phyloP scores from a whole-genome alignment of 805 yeast genomes.

The Wickerhamomyces bovis region DNA sequence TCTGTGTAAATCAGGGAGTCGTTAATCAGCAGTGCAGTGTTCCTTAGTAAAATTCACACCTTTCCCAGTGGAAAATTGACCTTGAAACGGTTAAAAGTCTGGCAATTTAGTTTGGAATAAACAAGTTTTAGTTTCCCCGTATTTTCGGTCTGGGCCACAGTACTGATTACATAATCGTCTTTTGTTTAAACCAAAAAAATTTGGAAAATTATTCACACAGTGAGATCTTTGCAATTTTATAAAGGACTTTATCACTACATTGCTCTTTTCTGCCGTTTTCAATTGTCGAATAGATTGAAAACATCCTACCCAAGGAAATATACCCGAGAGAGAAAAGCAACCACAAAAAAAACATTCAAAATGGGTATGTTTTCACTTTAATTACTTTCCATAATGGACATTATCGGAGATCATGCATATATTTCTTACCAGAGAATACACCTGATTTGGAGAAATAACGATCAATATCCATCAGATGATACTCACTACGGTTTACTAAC shows the following conservation, averaged over 20 bases:
- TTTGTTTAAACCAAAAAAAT: not conserved
- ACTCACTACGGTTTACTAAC: not conserved
- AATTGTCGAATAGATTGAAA: not conserved
- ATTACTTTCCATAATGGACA: not conserved
- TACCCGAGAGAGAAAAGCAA: not conserved
- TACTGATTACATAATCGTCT: not conserved
- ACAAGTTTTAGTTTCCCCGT: not conserved
- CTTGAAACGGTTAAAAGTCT: no score
- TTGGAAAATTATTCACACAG: not conserved
- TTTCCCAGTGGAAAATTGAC: not conserved
- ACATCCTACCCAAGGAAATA: not conserved
- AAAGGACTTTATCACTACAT: not conserved
- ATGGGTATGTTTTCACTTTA: slow-evolving; percentile 1
- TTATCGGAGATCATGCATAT: not conserved
- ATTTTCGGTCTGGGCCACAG: not conserved
- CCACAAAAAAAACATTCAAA: not conserved
- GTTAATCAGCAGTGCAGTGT: not conserved
- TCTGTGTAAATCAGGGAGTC: not conserved
- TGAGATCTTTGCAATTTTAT: not conserved
- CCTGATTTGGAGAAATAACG: not conserved
- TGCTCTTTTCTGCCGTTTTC: not conserved
- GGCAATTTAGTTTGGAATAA: no score
- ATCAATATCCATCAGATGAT: not conserved
- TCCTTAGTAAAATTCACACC: not conserved
- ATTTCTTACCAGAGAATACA: not conserved